Conservation (phyloP, 179 eudicot species). For the Corrigiola litoralis region DNA sequence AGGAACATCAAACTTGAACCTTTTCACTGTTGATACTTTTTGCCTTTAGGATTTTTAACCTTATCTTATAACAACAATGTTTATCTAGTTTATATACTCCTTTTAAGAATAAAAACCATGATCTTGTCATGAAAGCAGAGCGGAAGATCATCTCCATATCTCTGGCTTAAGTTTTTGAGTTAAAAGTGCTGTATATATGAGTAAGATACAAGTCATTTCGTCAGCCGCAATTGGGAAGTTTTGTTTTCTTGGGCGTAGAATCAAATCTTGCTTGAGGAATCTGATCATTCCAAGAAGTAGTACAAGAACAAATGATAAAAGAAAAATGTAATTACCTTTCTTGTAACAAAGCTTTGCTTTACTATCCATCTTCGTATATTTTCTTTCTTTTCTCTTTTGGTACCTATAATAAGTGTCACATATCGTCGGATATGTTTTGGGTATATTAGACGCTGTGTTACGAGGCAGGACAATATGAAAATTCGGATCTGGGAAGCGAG, state of each 20-base stretch:
- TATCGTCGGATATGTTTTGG: too few relatives aligned
- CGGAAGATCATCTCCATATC: constrained; percentile 2
- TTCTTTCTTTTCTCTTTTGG: too few relatives aligned
- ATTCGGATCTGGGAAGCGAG: too few relatives aligned
- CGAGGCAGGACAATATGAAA: too few relatives aligned
- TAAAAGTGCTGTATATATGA: neutral
- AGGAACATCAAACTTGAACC: neutral
- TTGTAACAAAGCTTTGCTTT: too few relatives aligned
- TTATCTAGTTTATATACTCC: constrained; percentile 3
- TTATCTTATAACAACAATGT: constrained; percentile 18
- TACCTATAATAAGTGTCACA: too few relatives aligned
- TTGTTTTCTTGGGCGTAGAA: neutral
- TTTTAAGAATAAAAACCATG: constrained; percentile 14
- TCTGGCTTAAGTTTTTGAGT: neutral
- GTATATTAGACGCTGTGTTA: too few relatives aligned
- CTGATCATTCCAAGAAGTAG: neutral
- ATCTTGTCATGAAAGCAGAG: constrained; percentile 5
- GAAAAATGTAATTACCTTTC: too few relatives aligned
- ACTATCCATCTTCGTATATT: too few relatives aligned
- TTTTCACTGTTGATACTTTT: neutral
- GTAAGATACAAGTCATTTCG: neutral
- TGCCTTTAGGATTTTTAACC: neutral
- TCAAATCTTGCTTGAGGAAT: neutral
- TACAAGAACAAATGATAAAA: too few relatives aligned
- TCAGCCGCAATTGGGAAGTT: neutral